Evolutionary conservation across 805 yeast species (phyloP), one percentile per base, ranked within the genome.

Genomic region (Pichia scutulata): DNA sequence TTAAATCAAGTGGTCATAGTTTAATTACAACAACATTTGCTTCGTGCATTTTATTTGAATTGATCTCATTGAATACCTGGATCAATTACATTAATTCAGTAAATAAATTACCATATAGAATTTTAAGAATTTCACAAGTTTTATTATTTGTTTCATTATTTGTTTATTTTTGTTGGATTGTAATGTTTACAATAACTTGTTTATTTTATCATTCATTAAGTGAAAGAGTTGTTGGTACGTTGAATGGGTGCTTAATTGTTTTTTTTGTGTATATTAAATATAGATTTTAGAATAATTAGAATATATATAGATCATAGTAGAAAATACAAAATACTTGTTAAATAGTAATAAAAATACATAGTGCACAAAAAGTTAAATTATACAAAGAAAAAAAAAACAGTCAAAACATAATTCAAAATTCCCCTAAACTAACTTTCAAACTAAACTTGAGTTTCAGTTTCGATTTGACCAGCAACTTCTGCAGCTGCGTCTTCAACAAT

Each of bases 181-280:
- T 63, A 3, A 64, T 74, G 61, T 73, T 67, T 53, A 48, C 65
- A 7, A 63, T 76, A 24, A 78, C 82, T 7, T 65, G 74, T 37
- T 54, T 76, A 21, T 77, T 76, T 56, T 78, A 73, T 60, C 82
- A 78, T 56, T 74, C 80, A 5, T 44, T 70, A 7, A 46, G 62
- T 2, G 82, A 78, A 56, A 75, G 76, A 51, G 49, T 74, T 9
- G 66, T 69, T 8, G 82, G 82, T 4, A 45, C 73, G 12, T 16
- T 60, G 0, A 63, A 70, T 49, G 81, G 79, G 0, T 42, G 68
- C 33, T 33, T 60, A 1, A 54, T 70, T 2, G 71, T 75, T 2
- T 59, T 58, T 33, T 21, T 60, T 19, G 24, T 65, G n/a, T 63
- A 64, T 56, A 26, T 55, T 37, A 55, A 43, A 39, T 51, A 49